phyloP scores from a whole-genome alignment of 108 stramenopile species.

The Epipyxis sp. region DNA sequence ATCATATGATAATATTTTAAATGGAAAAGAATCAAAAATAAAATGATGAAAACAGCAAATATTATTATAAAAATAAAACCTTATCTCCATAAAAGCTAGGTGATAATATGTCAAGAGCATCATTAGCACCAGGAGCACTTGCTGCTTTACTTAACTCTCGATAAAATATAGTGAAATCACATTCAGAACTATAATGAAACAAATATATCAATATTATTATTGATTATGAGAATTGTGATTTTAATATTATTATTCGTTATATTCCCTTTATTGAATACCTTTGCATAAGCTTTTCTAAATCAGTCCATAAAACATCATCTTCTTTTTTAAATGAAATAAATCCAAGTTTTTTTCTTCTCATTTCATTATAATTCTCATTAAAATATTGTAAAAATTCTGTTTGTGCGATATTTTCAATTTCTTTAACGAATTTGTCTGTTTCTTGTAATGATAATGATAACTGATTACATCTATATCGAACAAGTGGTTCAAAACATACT shows the following conservation, averaged over 20 bases:
- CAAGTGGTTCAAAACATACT: too few relatives aligned
- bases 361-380: not conserved
- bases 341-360: conserved; percentile 12
- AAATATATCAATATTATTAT: not conserved
- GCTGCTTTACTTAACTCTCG: conserved; percentile 32
- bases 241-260: not conserved
- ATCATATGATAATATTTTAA: not conserved
- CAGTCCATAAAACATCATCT: conserved; percentile 18
- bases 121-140: not conserved
- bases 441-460: too few relatives aligned
- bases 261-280: too few relatives aligned
- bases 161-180: conserved; percentile 48
- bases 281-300: not conserved
- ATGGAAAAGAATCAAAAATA: not conserved
- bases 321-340: not conserved
- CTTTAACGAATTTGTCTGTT: conserved; percentile 51
- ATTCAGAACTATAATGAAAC: conserved; percentile 5
- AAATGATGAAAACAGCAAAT: not conserved
- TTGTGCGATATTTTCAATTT: conserved; percentile 47
- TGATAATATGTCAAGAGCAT: not conserved
- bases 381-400: conserved; percentile 13
- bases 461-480: conserved; percentile 48
- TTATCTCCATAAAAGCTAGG: not conserved
- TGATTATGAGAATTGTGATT: not conserved
- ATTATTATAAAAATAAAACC: too few relatives aligned